A percentile compares a stretch with the other conserved stretches of the same genome.
Evolutionary conservation across 2,329 filamentous ascomycete species (phyloP).

Genomic region (Tolypocladium tropicale): DNA sequence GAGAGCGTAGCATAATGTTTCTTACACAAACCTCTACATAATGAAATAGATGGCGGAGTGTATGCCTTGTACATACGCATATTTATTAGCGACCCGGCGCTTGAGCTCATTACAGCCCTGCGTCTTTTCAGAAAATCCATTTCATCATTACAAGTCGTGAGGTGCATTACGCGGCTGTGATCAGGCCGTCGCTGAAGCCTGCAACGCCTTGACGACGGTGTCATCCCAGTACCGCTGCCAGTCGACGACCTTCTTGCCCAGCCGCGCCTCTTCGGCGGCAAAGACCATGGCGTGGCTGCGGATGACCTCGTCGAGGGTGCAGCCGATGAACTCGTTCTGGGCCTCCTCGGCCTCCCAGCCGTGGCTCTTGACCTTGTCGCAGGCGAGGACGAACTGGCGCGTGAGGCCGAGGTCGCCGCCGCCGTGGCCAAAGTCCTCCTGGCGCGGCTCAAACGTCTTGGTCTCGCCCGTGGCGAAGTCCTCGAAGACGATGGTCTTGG

Average conservation of each 20-base stretch:
- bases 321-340: conserved; percentile 68
- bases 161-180: neutral
- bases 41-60: neutral
- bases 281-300: conserved; percentile 88
- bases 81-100: neutral
- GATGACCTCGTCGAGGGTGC: conserved; percentile 77
- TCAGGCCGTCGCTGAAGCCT: neutral
- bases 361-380: conserved; percentile 66
- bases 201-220: conserved; percentile 15
- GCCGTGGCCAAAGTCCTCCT: conserved; percentile 28
- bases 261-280: conserved; percentile 80
- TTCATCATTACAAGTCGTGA: neutral
- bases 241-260: conserved; percentile 56
- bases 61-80: neutral
- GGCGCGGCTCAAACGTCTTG: conserved; percentile 17
- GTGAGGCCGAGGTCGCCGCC: conserved; percentile 49
- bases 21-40: neutral
- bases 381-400: conserved; percentile 71
- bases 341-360: conserved; percentile 57
- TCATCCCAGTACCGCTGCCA: conserved; percentile 68
- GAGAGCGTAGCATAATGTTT: neutral
- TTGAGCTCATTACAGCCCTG: neutral
- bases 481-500: conserved; percentile 62
- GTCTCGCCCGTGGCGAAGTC: conserved; percentile 34
- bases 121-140: no score